Base-by-base conservation (phyloP, 2,329 filamentous ascomycete species). In the Xylaria digitata region DNA sequence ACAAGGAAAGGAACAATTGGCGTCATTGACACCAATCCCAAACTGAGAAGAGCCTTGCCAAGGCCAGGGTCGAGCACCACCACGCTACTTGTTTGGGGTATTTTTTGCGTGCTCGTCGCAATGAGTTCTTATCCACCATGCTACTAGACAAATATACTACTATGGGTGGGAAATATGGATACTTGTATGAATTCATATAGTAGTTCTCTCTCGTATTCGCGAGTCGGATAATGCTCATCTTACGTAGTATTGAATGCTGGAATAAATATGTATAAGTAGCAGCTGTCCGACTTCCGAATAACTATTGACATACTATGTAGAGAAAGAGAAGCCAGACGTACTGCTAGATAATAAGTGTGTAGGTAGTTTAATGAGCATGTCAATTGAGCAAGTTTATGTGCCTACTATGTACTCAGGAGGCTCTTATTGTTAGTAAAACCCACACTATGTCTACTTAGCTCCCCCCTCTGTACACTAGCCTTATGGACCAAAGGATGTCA, bases 401-500 rank as follows among this genome's bases (percentile, higher is more conserved):
- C n/a, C 30, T 6, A 5, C 26, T 26, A 5, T 26, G 26, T 26
- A 26, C 26, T 26, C 26, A 26, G 26, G 26, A 53, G n/a, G 26
- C 50, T 40, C 65, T 67, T 67, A 67, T 67, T 60, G 45, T 59
- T 23, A 46, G 45, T 43, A 34, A 56, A 42, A 50, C 45, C 11
- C 21, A 43, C 37, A 30, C 17, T 23, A 43, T 17, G 49, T 46
- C 32, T 43, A 32, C 30, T 40, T 66, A 63, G 49, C 40, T 19
- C 23, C 42, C 53, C 43, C 43, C 34, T 42, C 42, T 61, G 26
- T 26, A 43, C 37, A 55, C 34, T 65, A 68, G 58, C 58, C 58
- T 59, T 15, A 32, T 56, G 46, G 46, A 52, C 61, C 60, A 65
- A 43, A 49, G 61, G 65, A 61, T 53, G 17, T 49, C 50, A 63